Evolutionary conservation across 2,329 filamentous ascomycete genomes (phyloP), one percentile per base, ranked within the genome.

Genomic region (Cytospora piceae): DNA sequence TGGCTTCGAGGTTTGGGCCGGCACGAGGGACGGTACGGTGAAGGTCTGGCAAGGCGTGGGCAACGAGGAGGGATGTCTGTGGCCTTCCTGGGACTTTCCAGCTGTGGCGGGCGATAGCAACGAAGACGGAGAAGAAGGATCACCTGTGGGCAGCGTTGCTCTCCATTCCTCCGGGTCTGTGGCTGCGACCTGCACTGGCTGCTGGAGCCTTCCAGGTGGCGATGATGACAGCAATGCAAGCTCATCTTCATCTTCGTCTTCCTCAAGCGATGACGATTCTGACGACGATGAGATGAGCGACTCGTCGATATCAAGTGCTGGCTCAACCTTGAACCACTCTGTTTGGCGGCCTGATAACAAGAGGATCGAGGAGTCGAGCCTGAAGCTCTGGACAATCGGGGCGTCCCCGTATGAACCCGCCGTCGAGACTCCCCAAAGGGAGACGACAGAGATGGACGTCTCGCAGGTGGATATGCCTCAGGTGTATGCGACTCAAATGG

Each of bases 1-100:
- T 1, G 81, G 81, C 1, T 87, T 87, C 68, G 87, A 90, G 73
- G 79, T 89, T 55, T 90, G 87, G 87, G 84, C 84, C 7, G 87
- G 87, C 2, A 81, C 83, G 0, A 78, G 80, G 53, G 77, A 82
- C 67, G 87, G 87, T 1, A 72, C 75, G 3, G 82, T 87, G n/a
- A 78, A 79, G 54, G 81, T 88, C 8, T 90, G 85, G 83, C 84
- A 89, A 53, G 79, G 79, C 14, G 82, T 87, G 0, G 86, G 86
- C 31, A 75, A 73, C 49, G 69, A 68, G 3, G 80, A 78, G 54
- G 85, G 85, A 20, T 75, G 77, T 8, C 72, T 79, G 27, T 72
- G 77, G 31, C 78, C 80, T 4, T 74, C 78, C 0, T 87, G 84
- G 83, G 72, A 73, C n/a, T 87, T 83, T 81, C 70, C 76, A 24